Evolutionary conservation across 345 rosid species (phyloP), one percentile per base, ranked within the genome.

Genomic region (Eucalyptus rudis): DNA sequence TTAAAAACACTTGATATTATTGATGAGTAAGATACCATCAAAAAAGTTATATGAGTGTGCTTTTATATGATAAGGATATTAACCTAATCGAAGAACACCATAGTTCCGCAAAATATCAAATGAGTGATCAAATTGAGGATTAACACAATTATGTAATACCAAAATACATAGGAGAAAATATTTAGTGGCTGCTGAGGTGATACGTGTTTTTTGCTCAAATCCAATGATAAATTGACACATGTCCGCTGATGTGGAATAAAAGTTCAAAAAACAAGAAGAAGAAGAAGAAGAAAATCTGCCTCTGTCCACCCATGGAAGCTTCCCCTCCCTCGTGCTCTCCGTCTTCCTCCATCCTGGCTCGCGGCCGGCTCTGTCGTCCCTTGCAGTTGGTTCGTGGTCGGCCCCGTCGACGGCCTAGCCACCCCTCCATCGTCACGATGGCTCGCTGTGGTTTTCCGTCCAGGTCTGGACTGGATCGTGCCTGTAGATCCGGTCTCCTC

Each of bases 231-330:
- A 64, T 64, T 13, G 20, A 64, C 76, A 64, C 10, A 16, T 64
- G 40, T n/a, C 76, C 8, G 2, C 10, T n/a, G 11, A 6, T 1
- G 40, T 14, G 76, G 20, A 14, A n/a, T n/a, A 64, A 64, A 64
- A 62, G 5, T 62, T n/a, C n/a, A n/a, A n/a, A 13, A 62, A 7
- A 64, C 13, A 29, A 13, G n/a, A n/a, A n/a, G n/a, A n/a, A n/a
- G n/a, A n/a, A n/a, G n/a, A n/a, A n/a, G n/a, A n/a, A n/a, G n/a
- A 51, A 16, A 0, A 2, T 29, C 4, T 29, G 36, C 17, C 4
- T 29, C 71, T 64, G 16, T 0, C 0, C 8, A 13, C 9, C 71
- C 5, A 13, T 64, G 33, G 33, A 64, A 62, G 33, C 33, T 1
- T 64, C 33, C 76, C 36, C 17, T n/a, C 40, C 10, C 10, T 1